Conservation (phyloP, 2,329 filamentous ascomycete genomes). For the Claviceps africana region DNA sequence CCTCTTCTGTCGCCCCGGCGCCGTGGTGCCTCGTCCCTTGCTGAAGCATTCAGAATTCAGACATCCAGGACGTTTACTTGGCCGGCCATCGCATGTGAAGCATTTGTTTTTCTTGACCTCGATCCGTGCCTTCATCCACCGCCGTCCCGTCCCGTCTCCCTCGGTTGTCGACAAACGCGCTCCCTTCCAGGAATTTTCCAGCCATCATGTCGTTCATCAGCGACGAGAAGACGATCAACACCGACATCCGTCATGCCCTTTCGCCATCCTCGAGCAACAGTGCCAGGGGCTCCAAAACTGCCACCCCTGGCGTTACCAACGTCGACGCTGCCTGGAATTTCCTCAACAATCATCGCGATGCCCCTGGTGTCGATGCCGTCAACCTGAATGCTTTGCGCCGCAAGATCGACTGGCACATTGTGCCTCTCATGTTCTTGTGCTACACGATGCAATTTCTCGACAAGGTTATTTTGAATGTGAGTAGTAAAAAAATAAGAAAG, state of each 20-base stretch:
- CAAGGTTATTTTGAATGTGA: slow-evolving; percentile 48
- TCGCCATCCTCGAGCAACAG: slow-evolving; percentile 11
- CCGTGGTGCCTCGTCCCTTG: not conserved
- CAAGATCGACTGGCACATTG: slow-evolving; percentile 44
- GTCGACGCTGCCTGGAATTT: slow-evolving; percentile 34
- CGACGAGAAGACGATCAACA: slow-evolving; percentile 12
- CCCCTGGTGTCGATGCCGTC: slow-evolving; percentile 18
- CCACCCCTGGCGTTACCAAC: slow-evolving; percentile 7
- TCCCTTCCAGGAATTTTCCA: not conserved
- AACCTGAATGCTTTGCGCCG: slow-evolving; percentile 33
- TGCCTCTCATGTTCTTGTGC: slow-evolving; percentile 47
- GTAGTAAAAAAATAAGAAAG: too few relatives aligned
- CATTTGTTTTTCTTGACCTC: too few relatives aligned
- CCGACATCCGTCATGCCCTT: slow-evolving; percentile 8
- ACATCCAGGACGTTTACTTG: not conserved
- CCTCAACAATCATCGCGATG: slow-evolving; percentile 27
- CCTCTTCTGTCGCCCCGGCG: not conserved
- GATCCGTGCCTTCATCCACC: not conserved
- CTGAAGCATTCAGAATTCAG: not conserved
- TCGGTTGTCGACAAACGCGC: not conserved
- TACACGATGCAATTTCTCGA: slow-evolving; percentile 52
- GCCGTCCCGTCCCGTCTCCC: not conserved
- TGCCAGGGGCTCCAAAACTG: not conserved
- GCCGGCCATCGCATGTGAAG: too few relatives aligned
- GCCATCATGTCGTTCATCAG: slow-evolving; percentile 12